These are phyloP conservation scores for Lipomyces spencermartinsiae DNA, from an alignment of 805 yeast genomes.

Conservation along the genomic window DNA sequence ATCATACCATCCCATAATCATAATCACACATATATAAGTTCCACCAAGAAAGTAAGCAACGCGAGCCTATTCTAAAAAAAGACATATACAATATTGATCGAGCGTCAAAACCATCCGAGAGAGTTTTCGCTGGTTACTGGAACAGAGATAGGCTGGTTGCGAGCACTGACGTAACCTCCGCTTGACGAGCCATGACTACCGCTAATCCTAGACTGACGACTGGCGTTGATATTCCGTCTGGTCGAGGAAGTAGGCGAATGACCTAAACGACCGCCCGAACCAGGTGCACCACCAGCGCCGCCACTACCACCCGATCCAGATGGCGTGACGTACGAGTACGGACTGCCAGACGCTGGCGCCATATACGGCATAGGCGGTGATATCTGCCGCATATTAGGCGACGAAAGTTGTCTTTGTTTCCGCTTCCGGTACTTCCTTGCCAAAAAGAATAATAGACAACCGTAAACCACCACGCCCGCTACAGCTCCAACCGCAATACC, in stretches of 20 bases:
- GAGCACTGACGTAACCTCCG: slow-evolving; percentile 38
- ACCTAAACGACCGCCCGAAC: not conserved
- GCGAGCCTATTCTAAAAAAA: not conserved
- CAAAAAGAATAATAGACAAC: slow-evolving; percentile 62
- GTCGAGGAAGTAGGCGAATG: slow-evolving; percentile 12
- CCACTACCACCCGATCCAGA: slow-evolving; percentile 30
- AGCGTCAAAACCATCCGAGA: slow-evolving; percentile 46
- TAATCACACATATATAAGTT: not conserved
- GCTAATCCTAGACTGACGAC: slow-evolving; percentile 15
- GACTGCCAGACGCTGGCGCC: slow-evolving; percentile 15
- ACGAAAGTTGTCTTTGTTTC: slow-evolving; percentile 14
- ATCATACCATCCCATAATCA: not conserved
- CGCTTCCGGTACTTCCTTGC: slow-evolving; percentile 55
- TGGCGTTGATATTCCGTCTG: slow-evolving; percentile 7
- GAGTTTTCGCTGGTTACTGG: slow-evolving; percentile 52
- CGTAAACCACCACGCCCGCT: slow-evolving; percentile 72
- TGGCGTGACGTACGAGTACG: not conserved
- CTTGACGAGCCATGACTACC: slow-evolving; percentile 27
- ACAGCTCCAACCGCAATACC: slow-evolving; percentile 87
- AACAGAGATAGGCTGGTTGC: slow-evolving; percentile 45
- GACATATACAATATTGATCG: not conserved
- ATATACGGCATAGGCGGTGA: slow-evolving; percentile 31
- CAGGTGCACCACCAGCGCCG: slow-evolving; percentile 20
- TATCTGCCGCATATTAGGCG: slow-evolving; percentile 25
- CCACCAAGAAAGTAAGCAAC: not conserved